These are phyloP conservation scores for Russula brevipes DNA, from an alignment of 768 basidiomycete genomes.

Conservation along the genomic window DNA sequence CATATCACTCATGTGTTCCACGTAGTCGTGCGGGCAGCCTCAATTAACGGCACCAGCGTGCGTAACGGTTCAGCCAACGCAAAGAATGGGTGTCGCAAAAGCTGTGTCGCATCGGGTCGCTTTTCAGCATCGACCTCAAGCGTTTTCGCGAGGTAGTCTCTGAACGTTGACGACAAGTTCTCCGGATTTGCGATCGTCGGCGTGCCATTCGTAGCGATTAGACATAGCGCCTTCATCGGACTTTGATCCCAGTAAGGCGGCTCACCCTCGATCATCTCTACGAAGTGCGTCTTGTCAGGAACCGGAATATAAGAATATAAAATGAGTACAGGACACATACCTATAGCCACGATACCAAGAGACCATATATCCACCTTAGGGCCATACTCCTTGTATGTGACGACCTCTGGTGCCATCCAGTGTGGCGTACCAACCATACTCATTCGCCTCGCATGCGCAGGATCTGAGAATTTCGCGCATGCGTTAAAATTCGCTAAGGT, in stretches of 20 bases:
- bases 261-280: conserved; percentile 98
- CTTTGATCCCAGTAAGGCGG: conserved; percentile 96
- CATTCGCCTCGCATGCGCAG: conserved; percentile 79
- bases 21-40: too few relatives aligned
- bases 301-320: neutral
- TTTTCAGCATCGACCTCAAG: conserved; percentile 95
- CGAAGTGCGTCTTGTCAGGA: conserved; percentile 1
- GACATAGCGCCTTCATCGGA: conserved; percentile 90
- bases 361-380: conserved; percentile 99
- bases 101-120: conserved; percentile 76
- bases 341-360: conserved; percentile 93
- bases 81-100: conserved; percentile 88
- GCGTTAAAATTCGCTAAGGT: conserved; percentile 91
- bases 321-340: conserved; percentile 38
- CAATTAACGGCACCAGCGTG: conserved; percentile 45
- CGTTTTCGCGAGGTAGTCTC: conserved; percentile 81
- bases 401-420: conserved; percentile 99
- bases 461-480: conserved; percentile 89
- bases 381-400: conserved; percentile 94
- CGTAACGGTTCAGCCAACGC: conserved; percentile 79
- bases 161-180: conserved; percentile 67
- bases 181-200: conserved; percentile 92
- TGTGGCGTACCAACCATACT: conserved; percentile 99
- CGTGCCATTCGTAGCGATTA: conserved; percentile 97
- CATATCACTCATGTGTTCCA: too few relatives aligned